A percentile compares a stretch with the other conserved stretches of the same genome.
Conservation (phyloP, 768 basidiomycete genomes). For the Trametes coccinea region DNA sequence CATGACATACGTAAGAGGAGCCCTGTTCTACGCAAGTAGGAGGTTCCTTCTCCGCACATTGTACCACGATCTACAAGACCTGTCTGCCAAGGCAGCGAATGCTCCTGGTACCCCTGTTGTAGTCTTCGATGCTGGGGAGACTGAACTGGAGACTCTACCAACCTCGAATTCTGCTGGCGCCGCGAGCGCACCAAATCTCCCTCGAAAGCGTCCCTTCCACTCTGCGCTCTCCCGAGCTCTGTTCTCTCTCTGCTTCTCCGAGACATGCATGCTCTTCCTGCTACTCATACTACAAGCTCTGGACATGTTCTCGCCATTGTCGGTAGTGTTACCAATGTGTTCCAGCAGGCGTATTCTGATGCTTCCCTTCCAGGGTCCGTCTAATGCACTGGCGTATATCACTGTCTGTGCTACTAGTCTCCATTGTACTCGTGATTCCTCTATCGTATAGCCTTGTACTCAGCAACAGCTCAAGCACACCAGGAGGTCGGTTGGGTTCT, state of each 20-base stretch:
- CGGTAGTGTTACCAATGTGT: conserved; percentile 27
- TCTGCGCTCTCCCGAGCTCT: conserved; percentile 55
- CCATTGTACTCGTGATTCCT: conserved; percentile 68
- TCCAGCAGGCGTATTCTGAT: background rate
- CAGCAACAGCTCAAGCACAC: conserved; percentile 32
- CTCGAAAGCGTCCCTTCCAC: conserved; percentile 42
- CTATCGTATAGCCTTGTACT: conserved; percentile 61
- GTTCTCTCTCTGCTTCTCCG: conserved; percentile 74
- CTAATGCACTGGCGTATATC: conserved; percentile 70
- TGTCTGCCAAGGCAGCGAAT: conserved; percentile 36
- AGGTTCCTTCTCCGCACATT: conserved; percentile 57
- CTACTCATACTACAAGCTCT: conserved; percentile 73
- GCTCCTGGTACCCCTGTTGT: conserved; percentile 13
- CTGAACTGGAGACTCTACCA: conserved; percentile 45
- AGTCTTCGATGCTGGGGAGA: conserved; percentile 25
- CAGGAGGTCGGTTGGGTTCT: conserved; percentile 12
- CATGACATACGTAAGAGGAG: conserved; percentile 37
- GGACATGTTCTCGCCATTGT: conserved; percentile 55
- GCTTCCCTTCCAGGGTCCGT: conserved; percentile 48
- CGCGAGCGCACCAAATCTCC: background rate
- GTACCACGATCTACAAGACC: conserved; percentile 56
- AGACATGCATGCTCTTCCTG: conserved; percentile 70
- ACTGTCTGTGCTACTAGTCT: conserved; percentile 55
- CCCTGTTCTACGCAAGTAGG: conserved; percentile 58
- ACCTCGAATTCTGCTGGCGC: conserved; percentile 30